These are phyloP conservation scores for Podospora appendiculata DNA, from an alignment of 495 filamentous ascomycete genomes.

Conservation along the genomic window DNA sequence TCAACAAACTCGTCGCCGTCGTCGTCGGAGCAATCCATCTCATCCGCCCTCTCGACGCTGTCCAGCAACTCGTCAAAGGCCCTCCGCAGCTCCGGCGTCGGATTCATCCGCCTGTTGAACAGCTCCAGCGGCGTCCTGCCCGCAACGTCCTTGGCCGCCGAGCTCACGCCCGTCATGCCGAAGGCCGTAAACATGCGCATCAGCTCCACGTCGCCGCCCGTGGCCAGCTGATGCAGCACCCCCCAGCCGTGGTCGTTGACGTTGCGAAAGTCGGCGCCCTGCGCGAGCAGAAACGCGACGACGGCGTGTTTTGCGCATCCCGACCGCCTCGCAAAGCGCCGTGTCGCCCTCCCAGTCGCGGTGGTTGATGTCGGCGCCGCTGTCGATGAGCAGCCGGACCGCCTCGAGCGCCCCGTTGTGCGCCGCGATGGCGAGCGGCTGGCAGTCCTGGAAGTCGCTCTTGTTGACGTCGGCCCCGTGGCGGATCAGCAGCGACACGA, in stretches of 20 bases:
- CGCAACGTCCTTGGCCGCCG: not conserved
- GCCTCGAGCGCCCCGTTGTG: not conserved
- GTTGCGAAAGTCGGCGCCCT: not conserved
- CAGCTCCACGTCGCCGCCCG: not conserved
- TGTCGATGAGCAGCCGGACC: not conserved
- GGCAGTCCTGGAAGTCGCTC: no score
- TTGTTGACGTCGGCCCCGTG: not conserved
- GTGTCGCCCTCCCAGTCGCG: slow-evolving; percentile 2
- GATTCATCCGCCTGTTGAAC: not conserved
- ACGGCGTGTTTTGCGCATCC: not conserved
- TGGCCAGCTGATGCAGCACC: not conserved
- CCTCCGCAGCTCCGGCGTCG: not conserved
- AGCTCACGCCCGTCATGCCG: not conserved
- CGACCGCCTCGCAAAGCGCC: not conserved
- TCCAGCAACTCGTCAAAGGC: slow-evolving; percentile 4
- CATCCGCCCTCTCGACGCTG: not conserved
- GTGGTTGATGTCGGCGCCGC: slow-evolving; percentile 2
- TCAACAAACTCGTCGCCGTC: no score
- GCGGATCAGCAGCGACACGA: not conserved
- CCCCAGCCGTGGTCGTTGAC: not conserved
- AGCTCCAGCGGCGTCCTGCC: slow-evolving; percentile 1
- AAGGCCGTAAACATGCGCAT: not conserved
- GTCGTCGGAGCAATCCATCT: no score
- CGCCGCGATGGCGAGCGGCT: not conserved
- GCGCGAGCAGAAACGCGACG: not conserved